A percentile compares a stretch with the other conserved stretches of the same genome.
Conservation (phyloP, 2,329 filamentous ascomycete species). For the Stagonosporopsis rhizophila region DNA sequence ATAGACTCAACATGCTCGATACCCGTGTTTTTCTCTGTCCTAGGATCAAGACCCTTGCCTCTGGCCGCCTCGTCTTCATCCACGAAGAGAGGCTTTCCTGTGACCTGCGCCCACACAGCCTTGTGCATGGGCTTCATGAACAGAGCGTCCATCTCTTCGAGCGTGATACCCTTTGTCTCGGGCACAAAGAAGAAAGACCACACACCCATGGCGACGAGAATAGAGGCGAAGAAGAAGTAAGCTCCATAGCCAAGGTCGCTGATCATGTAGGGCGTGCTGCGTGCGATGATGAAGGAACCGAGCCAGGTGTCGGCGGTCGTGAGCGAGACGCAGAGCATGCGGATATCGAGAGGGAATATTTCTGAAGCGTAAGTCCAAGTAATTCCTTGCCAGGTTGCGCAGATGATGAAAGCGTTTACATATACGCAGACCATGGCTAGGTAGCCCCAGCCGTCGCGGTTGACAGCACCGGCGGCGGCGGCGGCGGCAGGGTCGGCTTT, state of each 20-base stretch:
- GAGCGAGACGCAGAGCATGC: constrained; percentile 50
- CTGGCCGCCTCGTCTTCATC: constrained; percentile 25
- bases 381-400: constrained; percentile 51
- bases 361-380: constrained; percentile 44
- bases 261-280: constrained; percentile 50
- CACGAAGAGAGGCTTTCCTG: constrained; percentile 27
- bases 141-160: constrained; percentile 43
- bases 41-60: constrained; percentile 24
- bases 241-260: constrained; percentile 48
- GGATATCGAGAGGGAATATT: constrained; percentile 55
- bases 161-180: constrained; percentile 41
- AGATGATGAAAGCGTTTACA: constrained; percentile 63
- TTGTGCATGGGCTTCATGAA: constrained; percentile 40
- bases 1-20: constrained; percentile 31
- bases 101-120: constrained; percentile 41
- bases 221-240: constrained; percentile 50
- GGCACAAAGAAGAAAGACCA: constrained; percentile 46
- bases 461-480: constrained; percentile 51
- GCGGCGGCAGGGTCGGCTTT: constrained; percentile 58
- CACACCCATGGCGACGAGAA: constrained; percentile 39
- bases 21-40: constrained; percentile 27
- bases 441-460: constrained; percentile 58
- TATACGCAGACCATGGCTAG: constrained; percentile 64
- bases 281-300: constrained; percentile 50
- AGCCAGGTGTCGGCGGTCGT: constrained; percentile 51